These are phyloP conservation scores for Penstemon eatonii DNA, from an alignment of 257 asterid genomes.

Conservation along the genomic window DNA sequence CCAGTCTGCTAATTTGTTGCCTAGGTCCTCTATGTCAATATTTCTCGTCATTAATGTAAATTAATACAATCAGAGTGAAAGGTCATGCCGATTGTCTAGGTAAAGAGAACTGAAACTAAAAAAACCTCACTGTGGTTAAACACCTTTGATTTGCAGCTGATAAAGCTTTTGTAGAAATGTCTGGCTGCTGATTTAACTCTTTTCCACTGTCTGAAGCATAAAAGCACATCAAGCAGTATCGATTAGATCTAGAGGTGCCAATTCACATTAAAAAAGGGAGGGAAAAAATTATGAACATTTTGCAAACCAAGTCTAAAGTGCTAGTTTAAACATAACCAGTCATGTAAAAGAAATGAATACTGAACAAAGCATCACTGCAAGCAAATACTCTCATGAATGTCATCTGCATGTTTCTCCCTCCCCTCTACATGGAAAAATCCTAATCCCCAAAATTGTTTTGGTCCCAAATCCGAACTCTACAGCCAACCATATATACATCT, in stretches of 20 bases:
- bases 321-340: conserved; percentile 8
- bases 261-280: conserved; percentile 24
- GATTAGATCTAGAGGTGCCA: conserved; percentile 14
- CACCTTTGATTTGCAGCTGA: conserved; percentile 70
- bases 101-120: conserved; percentile 25
- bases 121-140: conserved; percentile 30
- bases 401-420: conserved; percentile 19
- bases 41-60: background rate
- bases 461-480: background rate
- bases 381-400: conserved; percentile 7
- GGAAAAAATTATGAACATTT: conserved; percentile 9
- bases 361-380: conserved; percentile 19
- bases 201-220: conserved; percentile 66
- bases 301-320: conserved; percentile 14
- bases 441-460: conserved; percentile 7
- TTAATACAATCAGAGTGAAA: background rate
- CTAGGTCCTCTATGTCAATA: conserved; percentile 2
- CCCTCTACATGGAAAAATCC: conserved; percentile 9
- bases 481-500: too few species aligned
- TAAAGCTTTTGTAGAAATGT: conserved; percentile 38
- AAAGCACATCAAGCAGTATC: conserved; percentile 26
- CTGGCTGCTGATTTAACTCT: conserved; percentile 53
- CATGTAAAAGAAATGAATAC: conserved; percentile 15
- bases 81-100: conserved; percentile 12
- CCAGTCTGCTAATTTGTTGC: conserved; percentile 19